phyloP scores from a whole-genome alignment of 371 early-diverging fungal species.

The Mortierella sp. region DNA sequence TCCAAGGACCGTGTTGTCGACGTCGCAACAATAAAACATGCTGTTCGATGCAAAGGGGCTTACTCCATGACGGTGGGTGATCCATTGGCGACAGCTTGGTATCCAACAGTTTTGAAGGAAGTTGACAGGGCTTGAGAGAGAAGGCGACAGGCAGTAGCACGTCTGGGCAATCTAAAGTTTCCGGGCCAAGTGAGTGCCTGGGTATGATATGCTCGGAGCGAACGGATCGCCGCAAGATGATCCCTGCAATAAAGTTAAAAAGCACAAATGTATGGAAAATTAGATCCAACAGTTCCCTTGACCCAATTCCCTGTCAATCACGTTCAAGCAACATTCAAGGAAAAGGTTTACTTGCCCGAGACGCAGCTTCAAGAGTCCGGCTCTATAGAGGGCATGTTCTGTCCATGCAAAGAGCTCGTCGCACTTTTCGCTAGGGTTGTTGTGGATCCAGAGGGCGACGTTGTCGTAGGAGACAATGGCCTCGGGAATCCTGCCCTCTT shows the following conservation, averaged over 20 bases:
- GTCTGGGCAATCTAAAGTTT: slow-evolving; percentile 63
- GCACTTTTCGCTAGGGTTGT: slow-evolving; percentile 55
- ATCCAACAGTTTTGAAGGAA: slow-evolving; percentile 34
- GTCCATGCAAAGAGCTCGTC: slow-evolving; percentile 74
- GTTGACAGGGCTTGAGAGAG: slow-evolving; percentile 54
- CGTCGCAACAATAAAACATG: background rate
- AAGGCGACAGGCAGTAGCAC: slow-evolving; percentile 61
- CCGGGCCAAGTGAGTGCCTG: slow-evolving; percentile 59
- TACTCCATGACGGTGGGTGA: slow-evolving; percentile 24
- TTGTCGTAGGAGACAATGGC: slow-evolving; percentile 69
- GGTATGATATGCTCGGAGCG: slow-evolving; percentile 69
- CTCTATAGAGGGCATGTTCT: slow-evolving; percentile 80
- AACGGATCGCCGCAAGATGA: slow-evolving; percentile 55
- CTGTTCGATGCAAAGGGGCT: background rate
- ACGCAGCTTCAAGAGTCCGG: slow-evolving; percentile 66
- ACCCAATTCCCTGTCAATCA: background rate
- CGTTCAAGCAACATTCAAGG: slow-evolving; percentile 9
- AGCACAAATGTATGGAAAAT: background rate
- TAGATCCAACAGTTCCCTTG: background rate
- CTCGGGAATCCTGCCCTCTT: slow-evolving; percentile 59
- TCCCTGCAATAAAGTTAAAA: slow-evolving; percentile 13
- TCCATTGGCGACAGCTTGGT: slow-evolving; percentile 20
- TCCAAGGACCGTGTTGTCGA: too few species aligned
- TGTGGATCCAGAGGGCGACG: slow-evolving; percentile 58
- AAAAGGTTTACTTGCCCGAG: slow-evolving; percentile 59